Base-by-base conservation (phyloP, 371 early-diverging fungal genomes). In the Syncephalastrum monosporum region DNA sequence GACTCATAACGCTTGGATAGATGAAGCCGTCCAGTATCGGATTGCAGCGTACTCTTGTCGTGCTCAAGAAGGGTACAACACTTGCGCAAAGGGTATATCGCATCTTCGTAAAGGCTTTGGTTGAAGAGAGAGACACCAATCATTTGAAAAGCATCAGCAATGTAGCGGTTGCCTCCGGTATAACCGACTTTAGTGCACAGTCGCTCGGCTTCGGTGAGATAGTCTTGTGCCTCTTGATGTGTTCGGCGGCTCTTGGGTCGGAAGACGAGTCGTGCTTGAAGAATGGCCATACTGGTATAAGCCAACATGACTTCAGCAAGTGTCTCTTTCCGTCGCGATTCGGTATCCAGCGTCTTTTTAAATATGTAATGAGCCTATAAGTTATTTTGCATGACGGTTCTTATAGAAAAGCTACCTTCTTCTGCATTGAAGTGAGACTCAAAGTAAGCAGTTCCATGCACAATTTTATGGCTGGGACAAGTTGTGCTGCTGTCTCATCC, bases 1-100 rank as follows among this genome's bases (percentile, higher is more conserved):
- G 64, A 23, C 38, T 79, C 76, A 15, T 74, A 79, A n/a, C 76
- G 66, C 27, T 72, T 79, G 56, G 68, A 65, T 1, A 79, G 50
- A 44, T 79, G 76, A 4, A 74, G 57, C 46, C 48, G 53, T 3
- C 64, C 73, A 23, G 64, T 53, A 17, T 65, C 63, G 3, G 67
- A 60, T 0, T 53, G 47, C n/a, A 56, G 60, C 24, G 68, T 56
- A 4, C 47, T 24, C 3, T 38, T 42, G 46, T 71, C 69, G 24
- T 70, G 71, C 50, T 74, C 74, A 3, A 79, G 50, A 3, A 75
- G 42, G 2, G 62, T 33, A 38, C 74, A 70, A 5, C 74, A 62
- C 46, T 74, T 79, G 15, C 69, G 67, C 8, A 79, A 41, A 1
- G 79, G 71, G 54, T 64, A 63, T 6, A 63, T 51, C 1, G 79